A percentile compares a stretch with the other conserved stretches of the same genome.
Conservation (phyloP, 2,329 filamentous ascomycete species). For the Grosmannia serpens region DNA sequence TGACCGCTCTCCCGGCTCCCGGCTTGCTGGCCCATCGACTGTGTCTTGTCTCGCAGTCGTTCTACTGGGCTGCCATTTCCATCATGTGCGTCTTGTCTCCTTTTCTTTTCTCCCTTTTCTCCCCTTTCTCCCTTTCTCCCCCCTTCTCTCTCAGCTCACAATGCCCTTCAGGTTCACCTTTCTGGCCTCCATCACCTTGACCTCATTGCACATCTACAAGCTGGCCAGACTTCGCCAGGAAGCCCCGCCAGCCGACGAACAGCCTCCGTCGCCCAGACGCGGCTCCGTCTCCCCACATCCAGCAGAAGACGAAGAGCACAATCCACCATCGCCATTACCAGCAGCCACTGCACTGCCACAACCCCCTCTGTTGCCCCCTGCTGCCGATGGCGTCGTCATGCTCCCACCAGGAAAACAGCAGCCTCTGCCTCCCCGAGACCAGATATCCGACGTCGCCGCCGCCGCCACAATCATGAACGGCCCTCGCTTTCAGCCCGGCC, state of each 20-base stretch:
- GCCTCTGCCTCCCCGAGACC: not conserved
- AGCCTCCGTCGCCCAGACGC: not conserved
- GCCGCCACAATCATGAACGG: not conserved
- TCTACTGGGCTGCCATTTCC: not conserved
- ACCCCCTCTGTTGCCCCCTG: not conserved
- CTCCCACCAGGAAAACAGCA: not conserved
- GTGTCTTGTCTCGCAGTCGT: not conserved
- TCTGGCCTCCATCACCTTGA: not conserved
- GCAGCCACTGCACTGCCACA: not conserved
- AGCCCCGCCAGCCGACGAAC: not conserved
- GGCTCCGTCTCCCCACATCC: not conserved
- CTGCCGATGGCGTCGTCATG: no score
- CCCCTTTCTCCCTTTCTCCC: no score
- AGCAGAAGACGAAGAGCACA: not conserved
- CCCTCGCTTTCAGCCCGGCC: not conserved
- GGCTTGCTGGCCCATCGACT: not conserved
- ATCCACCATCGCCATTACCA: not conserved
- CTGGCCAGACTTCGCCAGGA: not conserved
- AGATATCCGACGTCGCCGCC: not conserved
- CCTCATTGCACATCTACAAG: not conserved
- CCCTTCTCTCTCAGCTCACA: not conserved
- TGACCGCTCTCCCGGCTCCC: not conserved
- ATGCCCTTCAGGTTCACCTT: not conserved
- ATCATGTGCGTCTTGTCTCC: not conserved
- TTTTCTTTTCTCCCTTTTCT: not conserved